A percentile compares a stretch with the other conserved stretches of the same genome.
Evolutionary conservation across 176 grass and related monocot genomes (phyloP).

Genomic region (Bromus sterilis): DNA sequence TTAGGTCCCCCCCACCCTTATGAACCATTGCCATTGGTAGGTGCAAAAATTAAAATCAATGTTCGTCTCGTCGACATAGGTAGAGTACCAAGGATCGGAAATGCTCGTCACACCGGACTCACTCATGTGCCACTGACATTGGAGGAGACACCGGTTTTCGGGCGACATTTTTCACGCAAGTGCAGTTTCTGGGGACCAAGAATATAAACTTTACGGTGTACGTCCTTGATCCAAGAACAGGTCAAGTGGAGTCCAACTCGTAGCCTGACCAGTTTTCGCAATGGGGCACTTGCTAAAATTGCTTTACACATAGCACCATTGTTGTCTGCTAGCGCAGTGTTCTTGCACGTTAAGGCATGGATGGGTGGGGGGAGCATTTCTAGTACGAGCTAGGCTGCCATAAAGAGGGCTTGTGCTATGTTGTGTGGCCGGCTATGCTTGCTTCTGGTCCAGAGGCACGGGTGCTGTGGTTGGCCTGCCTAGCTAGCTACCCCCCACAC

Average conservation of each 20-base stretch:
- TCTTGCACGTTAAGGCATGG: constrained; percentile 25
- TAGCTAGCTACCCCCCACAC: neutral
- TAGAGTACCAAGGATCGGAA: neutral
- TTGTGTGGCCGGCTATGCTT: neutral
- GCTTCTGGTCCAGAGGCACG: constrained; percentile 38
- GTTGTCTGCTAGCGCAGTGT: neutral
- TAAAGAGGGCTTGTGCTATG: constrained; percentile 18
- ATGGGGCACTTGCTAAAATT: neutral
- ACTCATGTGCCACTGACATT: neutral
- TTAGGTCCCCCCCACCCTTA: neutral
- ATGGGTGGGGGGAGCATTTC: constrained; percentile 19
- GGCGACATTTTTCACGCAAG: neutral
- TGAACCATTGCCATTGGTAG: neutral
- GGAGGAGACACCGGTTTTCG: neutral
- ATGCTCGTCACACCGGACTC: neutral
- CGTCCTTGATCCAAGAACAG: neutral
- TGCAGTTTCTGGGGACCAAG: neutral
- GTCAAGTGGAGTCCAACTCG: constrained; percentile 17
- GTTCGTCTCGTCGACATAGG: neutral
- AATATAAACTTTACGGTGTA: neutral
- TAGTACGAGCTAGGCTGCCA: constrained; percentile 10
- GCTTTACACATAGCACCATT: neutral
- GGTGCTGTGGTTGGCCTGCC: neutral
- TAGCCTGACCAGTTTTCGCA: neutral
- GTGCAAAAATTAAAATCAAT: neutral